Evolutionary conservation across 2,329 filamentous ascomycete species (phyloP).

Genomic region (Fragosphaeria purpurea): DNA sequence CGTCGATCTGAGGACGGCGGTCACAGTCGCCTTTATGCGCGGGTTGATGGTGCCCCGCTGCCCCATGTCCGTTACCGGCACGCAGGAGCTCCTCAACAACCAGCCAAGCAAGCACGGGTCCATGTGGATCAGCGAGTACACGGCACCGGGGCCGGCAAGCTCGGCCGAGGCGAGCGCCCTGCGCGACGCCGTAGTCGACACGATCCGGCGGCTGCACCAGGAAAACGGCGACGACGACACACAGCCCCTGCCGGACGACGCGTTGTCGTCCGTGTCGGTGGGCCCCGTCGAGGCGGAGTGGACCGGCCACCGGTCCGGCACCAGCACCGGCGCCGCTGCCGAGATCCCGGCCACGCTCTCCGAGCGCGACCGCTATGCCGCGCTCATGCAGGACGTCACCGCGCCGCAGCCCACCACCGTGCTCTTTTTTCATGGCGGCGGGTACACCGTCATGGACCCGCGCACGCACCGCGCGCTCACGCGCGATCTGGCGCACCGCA

Average conservation of each 20-base stretch:
- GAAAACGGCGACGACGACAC: conserved; percentile 5
- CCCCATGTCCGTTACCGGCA: conserved; percentile 41
- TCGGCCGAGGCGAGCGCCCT: conserved; percentile 34
- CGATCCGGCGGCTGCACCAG: conserved; percentile 29
- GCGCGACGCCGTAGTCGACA: conserved; percentile 49
- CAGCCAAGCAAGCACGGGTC: conserved; percentile 64
- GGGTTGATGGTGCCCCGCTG: conserved; percentile 30
- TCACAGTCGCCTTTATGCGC: conserved; percentile 64
- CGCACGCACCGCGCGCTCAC: conserved; percentile 50
- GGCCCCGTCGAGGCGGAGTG: conserved; percentile 60
- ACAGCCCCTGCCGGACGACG: conserved; percentile 3
- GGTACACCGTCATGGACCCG: conserved; percentile 64
- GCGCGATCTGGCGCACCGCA: conserved; percentile 54
- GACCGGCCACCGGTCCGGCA: conserved; percentile 58
- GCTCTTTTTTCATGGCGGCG: conserved; percentile 69
- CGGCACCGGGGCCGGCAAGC: conserved; percentile 47
- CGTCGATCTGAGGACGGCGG: conserved; percentile 66
- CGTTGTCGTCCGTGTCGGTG: conserved; percentile 37
- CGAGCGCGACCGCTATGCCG: conserved; percentile 54
- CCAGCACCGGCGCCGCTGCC: conserved; percentile 30
- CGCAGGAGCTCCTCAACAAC: conserved; percentile 52
- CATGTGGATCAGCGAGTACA: conserved; percentile 71
- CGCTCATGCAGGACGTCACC: conserved; percentile 58
- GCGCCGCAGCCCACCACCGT: conserved; percentile 50
- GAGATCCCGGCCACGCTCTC: conserved; percentile 40